Conservation (phyloP, 2,329 filamentous ascomycete genomes). For the Botrytis cinerea region DNA sequence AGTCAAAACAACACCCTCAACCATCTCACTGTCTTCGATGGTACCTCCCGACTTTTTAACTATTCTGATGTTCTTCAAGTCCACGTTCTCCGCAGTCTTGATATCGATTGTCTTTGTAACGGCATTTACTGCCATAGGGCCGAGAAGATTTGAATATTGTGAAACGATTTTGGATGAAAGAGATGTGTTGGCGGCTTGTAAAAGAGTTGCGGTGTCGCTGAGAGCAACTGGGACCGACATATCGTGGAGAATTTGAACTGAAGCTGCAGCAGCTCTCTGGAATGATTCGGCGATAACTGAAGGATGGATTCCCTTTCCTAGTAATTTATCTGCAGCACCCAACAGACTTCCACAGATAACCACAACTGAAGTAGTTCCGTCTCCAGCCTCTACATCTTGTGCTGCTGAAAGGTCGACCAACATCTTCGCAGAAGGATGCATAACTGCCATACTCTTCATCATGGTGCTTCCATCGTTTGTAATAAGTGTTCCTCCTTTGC, state of each 20-base stretch:
- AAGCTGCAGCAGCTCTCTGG: constrained; percentile 86
- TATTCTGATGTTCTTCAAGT: constrained; percentile 93
- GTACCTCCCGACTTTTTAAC: constrained; percentile 98
- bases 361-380: constrained; percentile 96
- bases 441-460: constrained; percentile 97
- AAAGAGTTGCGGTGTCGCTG: constrained; percentile 81
- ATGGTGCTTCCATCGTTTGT: constrained; percentile 99
- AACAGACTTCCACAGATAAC: constrained; percentile 96
- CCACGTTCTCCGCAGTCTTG: constrained; percentile 94
- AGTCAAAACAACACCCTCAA: constrained; percentile 89
- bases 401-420: constrained; percentile 94
- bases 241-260: constrained; percentile 85
- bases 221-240: constrained; percentile 96
- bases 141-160: constrained; percentile 90
- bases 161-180: constrained; percentile 98
- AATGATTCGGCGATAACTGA: constrained; percentile 98
- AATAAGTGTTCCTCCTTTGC: constrained; percentile 85
- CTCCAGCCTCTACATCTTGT: constrained; percentile 97
- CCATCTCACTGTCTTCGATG: constrained; percentile 96
- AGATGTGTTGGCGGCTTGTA: constrained; percentile 95
- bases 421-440: constrained; percentile 99
- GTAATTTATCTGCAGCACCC: constrained; percentile 86
- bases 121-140: constrained; percentile 97
- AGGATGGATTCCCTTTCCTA: constrained; percentile 93
- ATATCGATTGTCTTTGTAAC: constrained; percentile 95